These are phyloP conservation scores for Neohortaea acidophila DNA, from an alignment of 495 filamentous ascomycete genomes.

Conservation along the genomic window DNA sequence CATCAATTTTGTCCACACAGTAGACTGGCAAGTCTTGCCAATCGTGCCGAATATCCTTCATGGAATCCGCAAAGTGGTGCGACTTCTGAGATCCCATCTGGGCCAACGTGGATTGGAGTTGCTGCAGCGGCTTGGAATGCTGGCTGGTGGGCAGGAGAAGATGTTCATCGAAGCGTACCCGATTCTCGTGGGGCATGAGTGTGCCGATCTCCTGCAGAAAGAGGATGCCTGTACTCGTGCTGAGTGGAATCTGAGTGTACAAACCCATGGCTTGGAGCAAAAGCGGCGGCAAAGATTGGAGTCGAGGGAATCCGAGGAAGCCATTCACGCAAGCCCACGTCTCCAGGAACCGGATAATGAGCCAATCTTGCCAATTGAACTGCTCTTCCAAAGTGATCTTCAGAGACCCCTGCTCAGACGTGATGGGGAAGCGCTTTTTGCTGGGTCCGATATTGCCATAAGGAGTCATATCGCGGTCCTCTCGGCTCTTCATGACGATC, in stretches of 20 bases:
- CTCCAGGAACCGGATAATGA: constrained; percentile 56
- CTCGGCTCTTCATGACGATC: constrained; percentile 52
- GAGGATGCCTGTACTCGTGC: constrained; percentile 37
- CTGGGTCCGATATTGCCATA: constrained; percentile 40
- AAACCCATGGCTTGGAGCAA: constrained; percentile 56
- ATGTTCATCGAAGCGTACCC: constrained; percentile 42
- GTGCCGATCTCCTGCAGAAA: constrained; percentile 81
- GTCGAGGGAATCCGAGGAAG: constrained; percentile 31
- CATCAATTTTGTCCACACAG: constrained; percentile 60
- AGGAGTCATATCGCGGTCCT: constrained; percentile 41
- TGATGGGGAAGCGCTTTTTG: constrained; percentile 26
- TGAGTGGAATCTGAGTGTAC: constrained; percentile 37
- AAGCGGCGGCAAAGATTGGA: constrained; percentile 49
- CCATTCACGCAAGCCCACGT: constrained; percentile 45
- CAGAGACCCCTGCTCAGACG: constrained; percentile 10
- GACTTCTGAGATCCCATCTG: constrained; percentile 10
- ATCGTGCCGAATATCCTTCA: constrained; percentile 50
- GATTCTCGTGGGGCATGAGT: constrained; percentile 66
- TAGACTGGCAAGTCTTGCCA: constrained; percentile 59
- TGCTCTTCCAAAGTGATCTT: constrained; percentile 16
- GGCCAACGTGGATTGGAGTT: constrained; percentile 15
- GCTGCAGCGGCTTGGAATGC: constrained; percentile 21
- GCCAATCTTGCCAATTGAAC: constrained; percentile 34
- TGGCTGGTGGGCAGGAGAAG: constrained; percentile 41
- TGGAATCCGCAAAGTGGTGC: constrained; percentile 31